A percentile compares a stretch with the other conserved stretches of the same genome.
These are phyloP conservation scores for Cairneyella variabilis DNA, from an alignment of 495 filamentous ascomycete species.

Conservation along the genomic window DNA sequence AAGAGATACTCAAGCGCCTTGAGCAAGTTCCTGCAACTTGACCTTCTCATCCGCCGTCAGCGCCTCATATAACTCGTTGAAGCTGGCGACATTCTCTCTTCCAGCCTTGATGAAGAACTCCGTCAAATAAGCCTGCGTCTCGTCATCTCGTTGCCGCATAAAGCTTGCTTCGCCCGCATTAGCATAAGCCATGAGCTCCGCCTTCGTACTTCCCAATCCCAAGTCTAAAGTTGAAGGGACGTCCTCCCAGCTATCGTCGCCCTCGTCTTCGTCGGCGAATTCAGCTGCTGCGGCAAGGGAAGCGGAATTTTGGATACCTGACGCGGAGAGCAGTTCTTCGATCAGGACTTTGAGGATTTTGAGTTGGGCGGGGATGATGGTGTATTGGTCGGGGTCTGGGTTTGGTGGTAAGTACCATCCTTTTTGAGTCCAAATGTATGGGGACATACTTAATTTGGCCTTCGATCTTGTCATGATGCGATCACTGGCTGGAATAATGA, in stretches of 20 bases:
- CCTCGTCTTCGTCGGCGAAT: constrained; percentile 54
- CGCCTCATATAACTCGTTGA: constrained; percentile 66
- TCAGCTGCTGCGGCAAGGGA: constrained; percentile 51
- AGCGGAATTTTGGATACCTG: constrained; percentile 35
- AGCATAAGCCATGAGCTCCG: constrained; percentile 75
- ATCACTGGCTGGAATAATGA: constrained; percentile 74
- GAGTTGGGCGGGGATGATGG: constrained; percentile 78
- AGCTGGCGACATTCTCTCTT: constrained; percentile 61
- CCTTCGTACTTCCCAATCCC: constrained; percentile 56
- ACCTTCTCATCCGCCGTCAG: constrained; percentile 70
- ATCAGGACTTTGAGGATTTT: constrained; percentile 97
- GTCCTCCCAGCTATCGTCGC: constrained; percentile 89
- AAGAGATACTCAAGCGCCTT: constrained; percentile 7
- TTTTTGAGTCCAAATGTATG: background rate
- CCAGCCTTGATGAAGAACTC: constrained; percentile 77
- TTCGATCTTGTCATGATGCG: constrained; percentile 92
- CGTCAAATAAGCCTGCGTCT: constrained; percentile 78
- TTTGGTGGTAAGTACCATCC: constrained; percentile 12
- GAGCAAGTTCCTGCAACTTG: constrained; percentile 49
- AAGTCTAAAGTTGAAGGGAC: constrained; percentile 72
- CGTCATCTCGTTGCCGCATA: constrained; percentile 76
- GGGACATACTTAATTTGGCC: constrained; percentile 60
- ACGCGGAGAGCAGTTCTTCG: constrained; percentile 74
- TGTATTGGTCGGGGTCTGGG: constrained; percentile 81
- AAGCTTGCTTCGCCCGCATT: constrained; percentile 49